Base-by-base conservation (phyloP, 805 yeast genomes). In the Tetrapisispora namnaoensis region DNA sequence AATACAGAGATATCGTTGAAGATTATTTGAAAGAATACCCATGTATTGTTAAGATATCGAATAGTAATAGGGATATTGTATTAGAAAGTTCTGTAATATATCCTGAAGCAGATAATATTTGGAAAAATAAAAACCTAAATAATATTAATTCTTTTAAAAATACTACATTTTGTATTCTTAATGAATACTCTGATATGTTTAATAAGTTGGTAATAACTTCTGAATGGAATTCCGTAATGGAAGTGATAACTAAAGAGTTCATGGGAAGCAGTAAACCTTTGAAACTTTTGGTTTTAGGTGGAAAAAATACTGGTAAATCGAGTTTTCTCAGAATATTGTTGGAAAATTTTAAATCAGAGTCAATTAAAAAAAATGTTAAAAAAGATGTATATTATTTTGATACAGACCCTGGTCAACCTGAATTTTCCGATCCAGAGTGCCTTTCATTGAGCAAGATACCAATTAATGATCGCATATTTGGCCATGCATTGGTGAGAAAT, bases 321-420 rank as follows among this genome's bases (percentile, higher is more conserved):
- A 83, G 95, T 0, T 72, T 85, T 42, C 63, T 80, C 13, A 75
- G 78, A 52, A 52, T 78, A 2, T 60, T 87, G 6, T 48, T 78
- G 4, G 84, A 86, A 55, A 67, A 67, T 21, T 55, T 79, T 1
- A 51, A 51, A 24, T 42, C 38, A 11, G 49, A 58, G 8, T 58
- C 62, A 4, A 37, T 47, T 0, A 45, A 41, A 2, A 30, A 24
- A 2, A 39, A 44, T n/a, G 35, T 16, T 17, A 37, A 39, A 1
- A 18, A 37, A 17, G 54, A 55, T 1, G 41, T 54, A 1, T 71
- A 75, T 20, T 75, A 80, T 37, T 55, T 90, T 38, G 96, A 90
- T 56, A 61, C 87, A 1, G 98, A 90, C 60, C 95, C 96, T 0
- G 96, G 95, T 0, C 96, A 89, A 60, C 80, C 95, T 0, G 95